Evolutionary conservation across 2,329 filamentous ascomycete genomes (phyloP), one percentile per base, ranked within the genome.

Genomic region (Thielaviopsis punctulata): DNA sequence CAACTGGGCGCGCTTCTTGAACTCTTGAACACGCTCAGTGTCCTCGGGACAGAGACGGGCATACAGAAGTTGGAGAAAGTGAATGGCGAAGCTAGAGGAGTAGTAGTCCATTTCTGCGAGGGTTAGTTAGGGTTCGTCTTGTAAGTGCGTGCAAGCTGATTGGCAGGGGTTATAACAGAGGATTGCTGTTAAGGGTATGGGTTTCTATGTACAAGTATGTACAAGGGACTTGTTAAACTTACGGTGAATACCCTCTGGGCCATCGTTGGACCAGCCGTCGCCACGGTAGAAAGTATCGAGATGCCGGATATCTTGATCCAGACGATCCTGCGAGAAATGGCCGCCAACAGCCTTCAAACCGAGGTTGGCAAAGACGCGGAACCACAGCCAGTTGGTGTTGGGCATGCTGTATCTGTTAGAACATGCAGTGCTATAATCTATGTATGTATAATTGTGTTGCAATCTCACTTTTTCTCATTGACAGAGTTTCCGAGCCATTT

Each of bases 271-370:
- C 85, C 85, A 90, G 1, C 85, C 84, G 45, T 79, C 80, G 5
- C 84, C 84, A n/a, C 84, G 77, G 61, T 88, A 86, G 63, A 89
- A 90, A 0, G 82, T 86, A 60, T 89, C 79, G 9, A 90, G 70
- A 58, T 88, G 84, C 59, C 82, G 75, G 61, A 90, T 85, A 62
- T 89, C 85, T 19, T 77, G 77, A 53, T 86, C 80, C 21, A 89
- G 73, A 21, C 80, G 73, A 45, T 79, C 73, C 57, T 82, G 77
- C 0, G 81, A 84, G 66, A 81, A 86, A 47, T 75, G 74, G 0
- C 80, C 84, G 1, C 82, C 81, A 58, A 87, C 86, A 58, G 81
- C 84, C 62, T 83, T 82, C 30, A 89, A 65, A 0, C 84, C 84
- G 1, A 90, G 72, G 59, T 90, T 90, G 39, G 84, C 84, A 61